Conservation (phyloP, 225 moss, liverwort and hornwort species). For the Takakia lepidozioides region DNA sequence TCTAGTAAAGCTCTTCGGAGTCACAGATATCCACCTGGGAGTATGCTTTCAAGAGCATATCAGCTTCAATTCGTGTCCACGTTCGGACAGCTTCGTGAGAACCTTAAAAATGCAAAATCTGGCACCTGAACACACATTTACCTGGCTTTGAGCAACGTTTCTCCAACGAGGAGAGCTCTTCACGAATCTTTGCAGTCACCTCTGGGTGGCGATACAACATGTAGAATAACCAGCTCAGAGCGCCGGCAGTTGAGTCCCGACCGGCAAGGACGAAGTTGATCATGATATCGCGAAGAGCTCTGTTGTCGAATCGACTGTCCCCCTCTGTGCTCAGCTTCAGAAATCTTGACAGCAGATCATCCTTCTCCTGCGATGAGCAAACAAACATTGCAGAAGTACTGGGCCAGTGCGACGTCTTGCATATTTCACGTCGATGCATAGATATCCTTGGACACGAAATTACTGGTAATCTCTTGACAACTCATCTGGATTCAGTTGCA, state of each 20-base stretch:
- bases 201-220: slow-evolving; percentile 16
- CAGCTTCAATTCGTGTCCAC: too few relatives aligned
- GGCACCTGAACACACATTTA: too few relatives aligned
- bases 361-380: slow-evolving; percentile 16
- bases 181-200: slow-evolving; percentile 12
- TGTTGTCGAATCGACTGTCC: slow-evolving; percentile 17
- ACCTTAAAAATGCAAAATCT: neutral
- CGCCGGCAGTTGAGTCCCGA: slow-evolving; percentile 15
- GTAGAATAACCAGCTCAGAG: slow-evolving; percentile 25
- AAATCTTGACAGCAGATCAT: slow-evolving; percentile 44
- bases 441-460: too few relatives aligned
- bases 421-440: too few relatives aligned
- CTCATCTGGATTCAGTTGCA: too few relatives aligned
- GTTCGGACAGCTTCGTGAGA: neutral
- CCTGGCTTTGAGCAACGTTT: too few relatives aligned
- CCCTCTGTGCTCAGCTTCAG: slow-evolving; percentile 32
- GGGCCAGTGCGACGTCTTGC: too few relatives aligned
- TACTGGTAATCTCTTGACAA: too few relatives aligned
- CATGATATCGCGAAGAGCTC: slow-evolving; percentile 32
- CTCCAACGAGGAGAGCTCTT: slow-evolving; percentile 22
- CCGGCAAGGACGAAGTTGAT: slow-evolving; percentile 25
- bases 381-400: too few relatives aligned
- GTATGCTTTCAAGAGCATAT: too few relatives aligned
- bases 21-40: too few relatives aligned
- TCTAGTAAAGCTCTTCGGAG: too few relatives aligned